These are phyloP conservation scores for Chytriomyces sp. DNA, from an alignment of 192 early-diverging fungal genomes.

Conservation along the genomic window DNA sequence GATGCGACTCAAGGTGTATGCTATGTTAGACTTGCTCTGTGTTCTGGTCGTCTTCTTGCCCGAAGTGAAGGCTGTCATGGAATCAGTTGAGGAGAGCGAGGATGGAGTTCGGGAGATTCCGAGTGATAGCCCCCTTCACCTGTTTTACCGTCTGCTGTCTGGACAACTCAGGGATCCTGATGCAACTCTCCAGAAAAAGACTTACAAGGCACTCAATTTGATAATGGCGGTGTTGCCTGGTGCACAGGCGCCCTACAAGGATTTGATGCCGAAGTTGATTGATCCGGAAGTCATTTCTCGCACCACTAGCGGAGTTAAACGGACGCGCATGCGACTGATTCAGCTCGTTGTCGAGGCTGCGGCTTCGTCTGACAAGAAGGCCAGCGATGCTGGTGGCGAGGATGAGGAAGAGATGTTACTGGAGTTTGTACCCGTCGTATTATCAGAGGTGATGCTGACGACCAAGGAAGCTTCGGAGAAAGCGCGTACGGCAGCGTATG, in stretches of 20 bases:
- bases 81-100: not conserved
- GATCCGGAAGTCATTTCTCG: slow-evolving; percentile 65
- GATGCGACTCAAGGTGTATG: slow-evolving; percentile 72
- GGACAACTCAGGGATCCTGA: slow-evolving; percentile 69
- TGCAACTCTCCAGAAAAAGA: slow-evolving; percentile 88
- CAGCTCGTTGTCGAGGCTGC: slow-evolving; percentile 65
- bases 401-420: slow-evolving; percentile 50
- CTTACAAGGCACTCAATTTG: slow-evolving; percentile 83
- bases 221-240: slow-evolving; percentile 35
- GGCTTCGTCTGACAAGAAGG: slow-evolving; percentile 50
- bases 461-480: slow-evolving; percentile 95
- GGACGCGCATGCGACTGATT: slow-evolving; percentile 75
- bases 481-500: slow-evolving; percentile 78
- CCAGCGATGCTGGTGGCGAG: not conserved
- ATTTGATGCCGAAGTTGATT: slow-evolving; percentile 68
- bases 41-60: slow-evolving; percentile 69
- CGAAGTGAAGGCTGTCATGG: slow-evolving; percentile 47
- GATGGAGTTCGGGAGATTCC: slow-evolving; percentile 36
- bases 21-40: slow-evolving; percentile 86
- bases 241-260: slow-evolving; percentile 34
- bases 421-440: slow-evolving; percentile 81
- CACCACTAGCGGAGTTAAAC: slow-evolving; percentile 73
- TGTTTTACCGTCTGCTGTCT: slow-evolving; percentile 49
- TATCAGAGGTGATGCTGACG: slow-evolving; percentile 89
- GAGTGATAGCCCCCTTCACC: slow-evolving; percentile 35